A percentile compares a stretch with the other conserved stretches of the same genome.
Conservation (phyloP, 441 rosid species). For the Syzygium malaccense region DNA sequence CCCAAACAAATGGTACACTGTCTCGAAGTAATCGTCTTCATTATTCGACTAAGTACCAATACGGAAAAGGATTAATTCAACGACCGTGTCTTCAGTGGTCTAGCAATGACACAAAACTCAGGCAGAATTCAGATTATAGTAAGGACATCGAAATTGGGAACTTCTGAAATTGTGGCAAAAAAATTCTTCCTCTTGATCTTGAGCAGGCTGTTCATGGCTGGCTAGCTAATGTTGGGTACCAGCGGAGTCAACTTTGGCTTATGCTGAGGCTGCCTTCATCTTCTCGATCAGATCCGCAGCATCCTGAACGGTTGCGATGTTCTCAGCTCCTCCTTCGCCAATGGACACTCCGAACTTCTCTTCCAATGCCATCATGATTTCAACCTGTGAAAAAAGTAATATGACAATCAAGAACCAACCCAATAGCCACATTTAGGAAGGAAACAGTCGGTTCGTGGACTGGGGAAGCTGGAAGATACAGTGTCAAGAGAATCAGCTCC, state of each 20-base stretch:
- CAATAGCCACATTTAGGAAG: not conserved
- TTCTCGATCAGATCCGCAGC: constrained; percentile 61
- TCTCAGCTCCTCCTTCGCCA: constrained; percentile 58
- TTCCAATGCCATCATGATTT: constrained; percentile 67
- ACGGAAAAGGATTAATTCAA: not conserved
- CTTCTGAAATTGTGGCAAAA: not conserved
- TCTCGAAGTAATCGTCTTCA: not conserved
- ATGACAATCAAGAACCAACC: not conserved
- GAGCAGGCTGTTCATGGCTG: not conserved
- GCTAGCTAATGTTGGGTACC: not conserved
- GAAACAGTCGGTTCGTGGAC: not conserved
- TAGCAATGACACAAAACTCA: not conserved
- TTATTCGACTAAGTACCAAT: not conserved
- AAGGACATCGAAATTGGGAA: not conserved
- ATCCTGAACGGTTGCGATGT: constrained; percentile 49
- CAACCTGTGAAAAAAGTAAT: constrained; percentile 24
- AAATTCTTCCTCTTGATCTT: not conserved
- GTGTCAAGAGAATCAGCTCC: constrained; percentile 80
- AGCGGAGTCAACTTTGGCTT: not conserved
- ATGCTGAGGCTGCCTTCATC: constrained; percentile 31
- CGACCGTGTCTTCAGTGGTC: not conserved
- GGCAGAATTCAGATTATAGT: not conserved
- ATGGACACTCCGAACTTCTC: constrained; percentile 53
- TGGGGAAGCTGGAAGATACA: constrained; percentile 11
- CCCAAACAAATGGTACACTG: not conserved